These are phyloP conservation scores for Microdochium nivale DNA, from an alignment of 2,329 filamentous ascomycete species.

Conservation along the genomic window DNA sequence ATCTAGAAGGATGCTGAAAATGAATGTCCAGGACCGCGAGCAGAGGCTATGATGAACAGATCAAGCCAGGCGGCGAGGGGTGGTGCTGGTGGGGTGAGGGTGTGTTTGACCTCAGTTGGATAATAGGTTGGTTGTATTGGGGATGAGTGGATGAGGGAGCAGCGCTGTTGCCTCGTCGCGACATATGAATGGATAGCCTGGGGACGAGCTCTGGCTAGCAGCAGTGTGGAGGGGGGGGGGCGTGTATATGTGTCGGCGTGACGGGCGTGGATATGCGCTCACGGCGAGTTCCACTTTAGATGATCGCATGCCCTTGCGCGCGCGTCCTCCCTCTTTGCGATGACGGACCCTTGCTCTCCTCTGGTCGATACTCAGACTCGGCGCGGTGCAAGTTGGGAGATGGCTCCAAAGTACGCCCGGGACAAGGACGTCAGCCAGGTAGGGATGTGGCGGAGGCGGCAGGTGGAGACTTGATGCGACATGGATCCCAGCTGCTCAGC, in stretches of 20 bases:
- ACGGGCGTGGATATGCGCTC: neutral
- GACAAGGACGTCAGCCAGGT: no score
- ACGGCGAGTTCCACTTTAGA: neutral
- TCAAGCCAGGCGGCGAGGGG: neutral
- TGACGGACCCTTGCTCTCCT: neutral
- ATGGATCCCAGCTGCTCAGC: neutral
- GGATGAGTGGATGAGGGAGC: neutral
- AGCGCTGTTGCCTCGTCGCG: neutral
- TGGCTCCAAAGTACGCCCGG: neutral
- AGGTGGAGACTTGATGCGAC: neutral
- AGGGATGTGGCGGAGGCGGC: neutral
- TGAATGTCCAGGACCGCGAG: neutral
- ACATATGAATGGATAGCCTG: neutral
- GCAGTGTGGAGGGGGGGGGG: neutral
- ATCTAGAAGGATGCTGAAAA: neutral
- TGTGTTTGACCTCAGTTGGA: neutral
- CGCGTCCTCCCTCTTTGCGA: neutral
- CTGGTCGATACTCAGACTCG: neutral
- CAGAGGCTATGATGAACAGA: neutral
- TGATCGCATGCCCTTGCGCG: neutral
- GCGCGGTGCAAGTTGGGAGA: neutral
- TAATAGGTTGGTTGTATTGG: neutral
- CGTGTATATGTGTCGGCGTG: neutral
- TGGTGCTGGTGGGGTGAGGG: conserved; percentile 1
- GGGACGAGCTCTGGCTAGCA: neutral